A percentile compares a stretch with the other conserved stretches of the same genome.
phyloP scores from a whole-genome alignment of 805 yeast genomes.

The Candida khao-thaluensis region DNA sequence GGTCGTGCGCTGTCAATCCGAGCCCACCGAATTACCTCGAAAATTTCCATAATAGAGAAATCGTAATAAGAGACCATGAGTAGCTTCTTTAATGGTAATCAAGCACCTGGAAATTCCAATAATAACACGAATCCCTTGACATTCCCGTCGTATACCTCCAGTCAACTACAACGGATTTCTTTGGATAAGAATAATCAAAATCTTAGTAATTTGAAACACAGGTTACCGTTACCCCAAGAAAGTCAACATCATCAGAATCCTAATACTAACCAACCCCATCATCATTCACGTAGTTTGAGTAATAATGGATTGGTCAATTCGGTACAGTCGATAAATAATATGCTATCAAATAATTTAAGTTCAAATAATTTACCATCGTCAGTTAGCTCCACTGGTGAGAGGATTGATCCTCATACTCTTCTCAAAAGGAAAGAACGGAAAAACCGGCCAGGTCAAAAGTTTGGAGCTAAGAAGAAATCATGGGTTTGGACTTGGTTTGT shows the following conservation, averaged over 20 bases:
- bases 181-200: constrained; percentile 8
- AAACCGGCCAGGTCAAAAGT: constrained; percentile 54
- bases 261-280: not conserved
- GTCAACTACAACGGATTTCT: constrained; percentile 6
- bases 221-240: constrained; percentile 16
- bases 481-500: constrained; percentile 67
- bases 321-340: constrained; percentile 5
- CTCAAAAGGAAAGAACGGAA: constrained; percentile 28
- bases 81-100: constrained; percentile 5
- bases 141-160: constrained; percentile 14
- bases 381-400: not conserved
- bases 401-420: not conserved
- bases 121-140: constrained; percentile 8
- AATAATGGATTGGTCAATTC: constrained; percentile 2
- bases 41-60: not conserved
- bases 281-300: constrained; percentile 3
- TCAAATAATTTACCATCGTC: not conserved
- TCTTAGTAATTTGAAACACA: constrained; percentile 9
- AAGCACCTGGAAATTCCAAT: not conserved
- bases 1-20: constrained; percentile 7
- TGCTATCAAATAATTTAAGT: constrained; percentile 2
- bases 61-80: constrained; percentile 3
- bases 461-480: constrained; percentile 60
- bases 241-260: constrained; percentile 10
- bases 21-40: constrained; percentile 8